These are phyloP conservation scores for Tetrahymena malaccensis DNA, from an alignment of 73 alveolate species.

Conservation along the genomic window DNA sequence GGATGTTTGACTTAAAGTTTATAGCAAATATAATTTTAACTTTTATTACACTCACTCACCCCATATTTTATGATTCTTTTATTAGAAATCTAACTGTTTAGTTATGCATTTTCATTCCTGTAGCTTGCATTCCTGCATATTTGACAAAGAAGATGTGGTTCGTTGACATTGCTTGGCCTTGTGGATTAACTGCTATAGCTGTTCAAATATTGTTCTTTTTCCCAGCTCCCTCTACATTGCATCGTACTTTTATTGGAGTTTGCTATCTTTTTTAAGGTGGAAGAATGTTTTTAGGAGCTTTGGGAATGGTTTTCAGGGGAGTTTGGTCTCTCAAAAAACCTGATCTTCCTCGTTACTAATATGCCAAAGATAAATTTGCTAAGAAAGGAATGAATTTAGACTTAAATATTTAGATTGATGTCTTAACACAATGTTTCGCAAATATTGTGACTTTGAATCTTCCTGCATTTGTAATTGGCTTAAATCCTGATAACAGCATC, in stretches of 20 bases:
- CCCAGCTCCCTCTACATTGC: slow-evolving; percentile 14
- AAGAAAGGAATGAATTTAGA: slow-evolving; percentile 6
- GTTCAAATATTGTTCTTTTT: not conserved
- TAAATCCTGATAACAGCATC: not conserved
- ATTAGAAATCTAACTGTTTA: slow-evolving; percentile 13
- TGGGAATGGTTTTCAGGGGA: slow-evolving; percentile 29
- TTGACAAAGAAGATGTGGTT: slow-evolving; percentile 33
- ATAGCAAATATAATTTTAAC: not conserved
- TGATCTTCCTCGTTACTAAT: slow-evolving; percentile 38
- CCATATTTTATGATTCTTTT: slow-evolving; percentile 2
- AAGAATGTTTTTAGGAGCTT: slow-evolving; percentile 38
- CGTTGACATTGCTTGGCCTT: slow-evolving; percentile 47
- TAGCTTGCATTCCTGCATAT: slow-evolving; percentile 25
- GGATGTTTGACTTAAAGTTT: not conserved
- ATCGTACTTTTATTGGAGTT: slow-evolving; percentile 13
- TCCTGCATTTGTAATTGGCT: slow-evolving; percentile 35
- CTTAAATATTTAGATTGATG: slow-evolving; percentile 29
- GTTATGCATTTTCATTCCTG: slow-evolving; percentile 17
- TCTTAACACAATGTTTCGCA: slow-evolving; percentile 20
- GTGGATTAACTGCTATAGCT: slow-evolving; percentile 39
- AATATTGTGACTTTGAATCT: slow-evolving; percentile 5
- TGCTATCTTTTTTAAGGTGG: slow-evolving; percentile 43
- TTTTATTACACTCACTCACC: slow-evolving; percentile 8
- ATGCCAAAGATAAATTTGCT: slow-evolving; percentile 32
- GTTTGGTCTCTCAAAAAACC: slow-evolving; percentile 15